Evolutionary conservation across 1,284 basidiomycete genomes (phyloP).

Genomic region (Phlebopus sp.): DNA sequence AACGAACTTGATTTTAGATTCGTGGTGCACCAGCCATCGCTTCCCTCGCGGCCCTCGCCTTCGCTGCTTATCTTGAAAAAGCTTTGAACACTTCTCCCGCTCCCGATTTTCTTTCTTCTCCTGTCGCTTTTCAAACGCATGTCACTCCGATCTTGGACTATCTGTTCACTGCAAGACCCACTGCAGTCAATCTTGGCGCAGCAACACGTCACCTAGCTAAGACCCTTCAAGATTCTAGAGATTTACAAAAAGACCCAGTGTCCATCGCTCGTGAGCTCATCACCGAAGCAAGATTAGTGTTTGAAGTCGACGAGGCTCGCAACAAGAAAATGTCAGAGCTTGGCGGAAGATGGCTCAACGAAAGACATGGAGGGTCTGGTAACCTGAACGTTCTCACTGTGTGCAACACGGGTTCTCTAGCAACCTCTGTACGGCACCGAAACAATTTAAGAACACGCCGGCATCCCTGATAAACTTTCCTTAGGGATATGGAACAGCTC

Average conservation of each 20-base stretch:
- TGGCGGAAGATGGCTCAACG: conserved; percentile 82
- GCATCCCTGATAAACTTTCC: conserved; percentile 9
- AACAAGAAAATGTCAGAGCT: conserved; percentile 79
- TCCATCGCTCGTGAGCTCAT: conserved; percentile 60
- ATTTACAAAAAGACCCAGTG: conserved; percentile 41
- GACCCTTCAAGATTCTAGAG: conserved; percentile 40
- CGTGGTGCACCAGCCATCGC: conserved; percentile 94
- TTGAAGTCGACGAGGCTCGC: conserved; percentile 80
- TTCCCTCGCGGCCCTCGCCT: conserved; percentile 79
- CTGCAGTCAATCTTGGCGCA: conserved; percentile 88
- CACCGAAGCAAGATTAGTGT: conserved; percentile 61
- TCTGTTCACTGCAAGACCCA: conserved; percentile 85
- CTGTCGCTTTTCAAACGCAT: conserved; percentile 48
- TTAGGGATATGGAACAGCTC: conserved; percentile 89
- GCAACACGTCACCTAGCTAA: conserved; percentile 71
- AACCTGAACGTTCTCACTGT: conserved; percentile 83
- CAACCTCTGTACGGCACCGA: conserved; percentile 69
- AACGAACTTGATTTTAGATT: conserved; percentile 47
- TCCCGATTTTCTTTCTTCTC: conserved; percentile 51
- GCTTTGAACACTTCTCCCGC: conserved; percentile 42
- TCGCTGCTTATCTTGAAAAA: conserved; percentile 60
- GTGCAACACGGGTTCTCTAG: conserved; percentile 93
- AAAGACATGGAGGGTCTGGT: conserved; percentile 39
- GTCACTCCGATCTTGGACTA: conserved; percentile 62
- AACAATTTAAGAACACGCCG: not conserved